Conservation (phyloP, 2,329 filamentous ascomycete species). For the Sporothrix schenckii region DNA sequence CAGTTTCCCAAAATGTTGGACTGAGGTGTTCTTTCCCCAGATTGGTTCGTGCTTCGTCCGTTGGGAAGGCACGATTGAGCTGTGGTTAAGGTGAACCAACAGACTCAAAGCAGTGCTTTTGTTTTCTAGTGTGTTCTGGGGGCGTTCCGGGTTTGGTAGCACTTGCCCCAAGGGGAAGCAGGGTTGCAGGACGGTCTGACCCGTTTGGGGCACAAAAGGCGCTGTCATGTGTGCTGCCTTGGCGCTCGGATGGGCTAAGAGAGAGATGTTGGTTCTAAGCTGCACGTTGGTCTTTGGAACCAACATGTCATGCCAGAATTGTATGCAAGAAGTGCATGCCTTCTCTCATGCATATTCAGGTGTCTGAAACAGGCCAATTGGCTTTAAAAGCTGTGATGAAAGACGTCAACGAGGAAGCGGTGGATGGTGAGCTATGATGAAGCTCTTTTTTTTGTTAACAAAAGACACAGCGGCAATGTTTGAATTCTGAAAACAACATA, state of each 20-base stretch:
- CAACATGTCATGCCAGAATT: no score
- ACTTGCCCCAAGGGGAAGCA: conserved; percentile 1
- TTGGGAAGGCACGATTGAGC: conserved; percentile 20
- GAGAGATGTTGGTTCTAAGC: neutral
- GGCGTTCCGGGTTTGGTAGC: neutral
- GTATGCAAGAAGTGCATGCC: no score
- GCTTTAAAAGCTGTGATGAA: no score
- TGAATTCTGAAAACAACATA: neutral
- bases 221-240: conserved; percentile 7
- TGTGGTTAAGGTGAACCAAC: neutral
- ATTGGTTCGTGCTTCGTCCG: neutral
- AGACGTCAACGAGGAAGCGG: no score
- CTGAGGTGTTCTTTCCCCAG: neutral
- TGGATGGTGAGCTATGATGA: neutral
- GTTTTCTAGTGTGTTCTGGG: conserved; percentile 17
- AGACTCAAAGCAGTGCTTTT: no score
- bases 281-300: neutral
- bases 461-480: neutral
- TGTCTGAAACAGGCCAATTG: no score
- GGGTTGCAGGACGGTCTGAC: neutral
- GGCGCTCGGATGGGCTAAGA: neutral
- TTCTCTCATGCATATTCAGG: no score
- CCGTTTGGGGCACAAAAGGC: conserved; percentile 9
- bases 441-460: neutral
- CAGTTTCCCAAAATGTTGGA: neutral